A percentile compares a stretch with the other conserved stretches of the same genome.
phyloP scores from a whole-genome alignment of 768 basidiomycete genomes.

The Kondoa subrosea region DNA sequence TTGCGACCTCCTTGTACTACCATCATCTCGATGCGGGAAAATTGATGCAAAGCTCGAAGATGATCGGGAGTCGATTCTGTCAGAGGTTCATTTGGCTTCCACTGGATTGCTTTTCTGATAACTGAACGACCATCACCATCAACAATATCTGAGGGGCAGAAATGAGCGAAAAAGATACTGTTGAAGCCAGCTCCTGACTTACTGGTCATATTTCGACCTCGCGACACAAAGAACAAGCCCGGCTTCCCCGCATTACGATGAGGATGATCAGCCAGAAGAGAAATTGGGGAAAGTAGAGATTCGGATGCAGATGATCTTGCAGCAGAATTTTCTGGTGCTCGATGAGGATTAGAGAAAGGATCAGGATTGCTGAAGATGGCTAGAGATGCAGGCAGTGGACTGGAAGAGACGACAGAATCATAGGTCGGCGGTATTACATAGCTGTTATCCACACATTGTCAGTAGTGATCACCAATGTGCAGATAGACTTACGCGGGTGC shows the following conservation, averaged over 20 bases:
- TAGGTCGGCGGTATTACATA: constrained; percentile 86
- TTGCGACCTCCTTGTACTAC: background rate
- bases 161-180: no score
- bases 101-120: constrained; percentile 23
- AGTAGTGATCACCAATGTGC: no score
- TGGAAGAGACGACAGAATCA: constrained; percentile 44
- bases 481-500: constrained; percentile 44
- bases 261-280: constrained; percentile 24
- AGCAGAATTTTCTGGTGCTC: constrained; percentile 3
- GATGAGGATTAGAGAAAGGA: no score
- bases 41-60: background rate
- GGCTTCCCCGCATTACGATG: constrained; percentile 21
- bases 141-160: background rate
- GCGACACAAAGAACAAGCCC: constrained; percentile 26
- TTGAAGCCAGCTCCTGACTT: constrained; percentile 11
- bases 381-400: background rate
- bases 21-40: constrained; percentile 5
- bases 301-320: no score
- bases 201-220: constrained; percentile 15
- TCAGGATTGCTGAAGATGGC: background rate
- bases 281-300: constrained; percentile 26
- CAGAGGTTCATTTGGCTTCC: constrained; percentile 5
- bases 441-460: background rate
- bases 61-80: background rate
- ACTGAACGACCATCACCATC: constrained; percentile 22